Conservation (phyloP, 163 green algal species). For the Chloromonas sp. region DNA sequence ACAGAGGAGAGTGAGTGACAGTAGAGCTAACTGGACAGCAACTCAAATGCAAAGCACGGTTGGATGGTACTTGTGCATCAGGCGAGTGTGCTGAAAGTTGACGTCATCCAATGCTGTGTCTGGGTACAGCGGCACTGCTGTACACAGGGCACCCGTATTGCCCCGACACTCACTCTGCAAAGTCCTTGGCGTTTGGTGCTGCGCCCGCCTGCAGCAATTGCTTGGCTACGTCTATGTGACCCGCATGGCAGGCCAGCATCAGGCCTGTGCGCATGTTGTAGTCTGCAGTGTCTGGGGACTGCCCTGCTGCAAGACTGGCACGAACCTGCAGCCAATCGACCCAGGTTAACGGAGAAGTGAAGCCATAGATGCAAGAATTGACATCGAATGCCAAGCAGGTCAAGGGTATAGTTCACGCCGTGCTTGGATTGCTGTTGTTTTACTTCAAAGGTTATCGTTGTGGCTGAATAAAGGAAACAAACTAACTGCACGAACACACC, state of each 20-base stretch:
- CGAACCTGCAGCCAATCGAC: background rate
- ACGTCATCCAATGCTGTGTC: no score
- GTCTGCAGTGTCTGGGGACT: conserved; percentile 3
- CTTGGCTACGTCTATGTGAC: background rate
- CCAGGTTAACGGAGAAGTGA: background rate
- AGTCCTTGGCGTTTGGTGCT: background rate
- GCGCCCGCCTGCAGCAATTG: background rate
- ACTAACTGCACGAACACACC: background rate
- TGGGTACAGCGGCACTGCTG: no score
- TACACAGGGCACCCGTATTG: no score
- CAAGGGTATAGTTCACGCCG: background rate
- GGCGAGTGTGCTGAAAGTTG: no score
- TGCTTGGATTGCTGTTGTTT: background rate
- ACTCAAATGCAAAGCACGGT: no score
- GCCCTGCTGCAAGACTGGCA: background rate
- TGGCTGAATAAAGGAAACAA: background rate
- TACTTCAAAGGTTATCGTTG: background rate
- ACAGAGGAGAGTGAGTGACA: no score
- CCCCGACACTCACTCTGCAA: background rate
- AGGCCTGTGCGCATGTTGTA: conserved; percentile 6
- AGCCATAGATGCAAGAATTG: background rate
- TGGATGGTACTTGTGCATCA: no score
- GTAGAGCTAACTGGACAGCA: no score
- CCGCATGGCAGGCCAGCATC: conserved; percentile 7
- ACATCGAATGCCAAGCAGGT: background rate